Conservation (phyloP, 139 green algal species). For the Coelastrella sp. region DNA sequence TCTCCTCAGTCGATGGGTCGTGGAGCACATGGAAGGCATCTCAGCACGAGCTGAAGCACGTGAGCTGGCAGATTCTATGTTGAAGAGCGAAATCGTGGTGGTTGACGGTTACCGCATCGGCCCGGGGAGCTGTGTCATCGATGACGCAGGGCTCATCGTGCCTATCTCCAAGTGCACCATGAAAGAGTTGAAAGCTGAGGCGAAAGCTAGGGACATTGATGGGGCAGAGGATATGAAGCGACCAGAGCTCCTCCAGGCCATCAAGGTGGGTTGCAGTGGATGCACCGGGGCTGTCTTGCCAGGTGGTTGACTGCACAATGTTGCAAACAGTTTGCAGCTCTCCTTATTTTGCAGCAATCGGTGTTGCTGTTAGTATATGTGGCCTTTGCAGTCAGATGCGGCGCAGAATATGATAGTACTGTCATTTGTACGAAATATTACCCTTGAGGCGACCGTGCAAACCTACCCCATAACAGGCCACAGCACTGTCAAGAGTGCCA, state of each 20-base stretch:
- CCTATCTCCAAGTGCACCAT: conserved; percentile 32
- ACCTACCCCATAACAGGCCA: too few species aligned
- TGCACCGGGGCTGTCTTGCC: too few species aligned
- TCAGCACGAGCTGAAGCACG: conserved; percentile 1
- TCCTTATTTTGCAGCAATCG: too few species aligned
- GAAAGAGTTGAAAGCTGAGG: conserved; percentile 37
- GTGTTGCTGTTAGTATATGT: too few species aligned
- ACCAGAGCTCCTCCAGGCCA: conserved; percentile 1
- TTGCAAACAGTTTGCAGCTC: too few species aligned
- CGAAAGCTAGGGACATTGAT: neutral
- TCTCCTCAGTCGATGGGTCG: conserved; percentile 22
- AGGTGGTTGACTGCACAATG: too few species aligned
- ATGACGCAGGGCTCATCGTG: conserved; percentile 18
- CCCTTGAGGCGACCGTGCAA: too few species aligned
- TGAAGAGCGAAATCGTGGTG: neutral
- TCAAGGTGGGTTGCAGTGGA: conserved; percentile 32
- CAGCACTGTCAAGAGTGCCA: too few species aligned
- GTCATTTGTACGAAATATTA: too few species aligned
- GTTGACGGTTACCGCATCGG: conserved; percentile 11
- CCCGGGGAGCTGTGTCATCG: conserved; percentile 9
- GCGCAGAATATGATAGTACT: too few species aligned
- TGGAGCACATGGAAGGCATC: conserved; percentile 38
- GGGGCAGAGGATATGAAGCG: conserved; percentile 30
- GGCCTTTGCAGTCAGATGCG: too few species aligned
- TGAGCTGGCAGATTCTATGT: neutral